phyloP scores from a whole-genome alignment of 306 rosid genomes.

The Clitoria ternatea region DNA sequence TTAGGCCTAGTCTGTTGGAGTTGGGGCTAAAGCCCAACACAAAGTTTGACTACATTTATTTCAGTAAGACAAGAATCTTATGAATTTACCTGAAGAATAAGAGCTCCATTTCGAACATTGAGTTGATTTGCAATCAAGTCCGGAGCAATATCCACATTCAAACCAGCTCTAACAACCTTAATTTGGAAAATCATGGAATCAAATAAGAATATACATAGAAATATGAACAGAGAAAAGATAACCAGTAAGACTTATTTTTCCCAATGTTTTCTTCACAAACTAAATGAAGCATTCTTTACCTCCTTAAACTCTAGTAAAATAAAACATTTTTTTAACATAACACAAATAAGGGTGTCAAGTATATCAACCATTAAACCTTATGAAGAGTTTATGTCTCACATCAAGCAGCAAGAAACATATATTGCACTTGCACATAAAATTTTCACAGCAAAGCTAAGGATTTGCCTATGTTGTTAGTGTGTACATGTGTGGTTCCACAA shows the following conservation, averaged over 20 bases:
- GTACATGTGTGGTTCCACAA: not conserved
- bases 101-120: conserved; percentile 91
- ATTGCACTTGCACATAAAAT: not conserved
- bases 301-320: not conserved
- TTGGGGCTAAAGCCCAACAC: too few relatives aligned
- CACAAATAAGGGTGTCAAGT: not conserved
- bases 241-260: not conserved
- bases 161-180: conserved; percentile 81
- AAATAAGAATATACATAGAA: not conserved
- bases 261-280: not conserved
- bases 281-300: not conserved
- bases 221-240: not conserved
- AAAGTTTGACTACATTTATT: not conserved
- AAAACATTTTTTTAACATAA: not conserved
- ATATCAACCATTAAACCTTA: not conserved
- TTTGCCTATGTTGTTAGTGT: not conserved
- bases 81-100: conserved; percentile 61
- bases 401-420: not conserved
- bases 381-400: not conserved
- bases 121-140: conserved; percentile 84
- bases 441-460: not conserved
- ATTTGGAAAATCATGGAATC: conserved; percentile 22
- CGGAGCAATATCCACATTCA: conserved; percentile 83
- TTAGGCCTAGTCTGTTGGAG: too few relatives aligned
- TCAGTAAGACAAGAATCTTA: not conserved